Conservation (phyloP, 1,284 basidiomycete species). For the Tylopilus orsonianus region DNA sequence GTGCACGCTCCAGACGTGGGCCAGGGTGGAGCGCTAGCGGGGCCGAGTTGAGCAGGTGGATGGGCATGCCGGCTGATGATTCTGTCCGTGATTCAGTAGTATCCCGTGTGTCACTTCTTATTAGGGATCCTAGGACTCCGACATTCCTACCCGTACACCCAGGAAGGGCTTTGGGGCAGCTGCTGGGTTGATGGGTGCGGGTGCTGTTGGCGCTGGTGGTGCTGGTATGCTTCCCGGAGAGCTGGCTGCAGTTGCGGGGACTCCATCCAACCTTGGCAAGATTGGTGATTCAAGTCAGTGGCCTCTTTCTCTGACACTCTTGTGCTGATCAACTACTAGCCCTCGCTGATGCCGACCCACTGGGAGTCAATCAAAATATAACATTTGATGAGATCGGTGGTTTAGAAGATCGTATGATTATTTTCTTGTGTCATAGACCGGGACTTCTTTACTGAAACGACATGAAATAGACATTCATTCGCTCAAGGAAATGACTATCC, state of each 20-base stretch:
- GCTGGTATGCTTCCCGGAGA: slow-evolving; percentile 60
- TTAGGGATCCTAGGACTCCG: slow-evolving; percentile 56
- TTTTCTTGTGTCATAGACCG: background rate
- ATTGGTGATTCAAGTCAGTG: slow-evolving; percentile 70
- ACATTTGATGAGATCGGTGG: slow-evolving; percentile 99
- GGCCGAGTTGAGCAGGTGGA: slow-evolving; percentile 70
- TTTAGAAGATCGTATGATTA: slow-evolving; percentile 82
- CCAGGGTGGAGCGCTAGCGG: slow-evolving; percentile 77
- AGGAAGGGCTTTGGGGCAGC: slow-evolving; percentile 58
- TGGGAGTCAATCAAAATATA: slow-evolving; percentile 91
- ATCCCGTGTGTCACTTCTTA: slow-evolving; percentile 8
- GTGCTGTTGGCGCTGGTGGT: slow-evolving; percentile 44
- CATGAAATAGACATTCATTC: slow-evolving; percentile 81
- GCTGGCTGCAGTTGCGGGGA: slow-evolving; percentile 60
- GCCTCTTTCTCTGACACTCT: background rate
- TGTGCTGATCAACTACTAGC: slow-evolving; percentile 41
- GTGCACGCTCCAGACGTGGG: slow-evolving; percentile 41
- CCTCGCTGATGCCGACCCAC: slow-evolving; percentile 95
- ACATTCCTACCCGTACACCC: slow-evolving; percentile 62
- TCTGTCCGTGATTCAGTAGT: slow-evolving; percentile 46
- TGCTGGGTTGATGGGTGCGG: slow-evolving; percentile 54
- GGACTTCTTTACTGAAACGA: slow-evolving; percentile 2
- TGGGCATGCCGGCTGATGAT: slow-evolving; percentile 70
- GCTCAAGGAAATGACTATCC: slow-evolving; percentile 97
- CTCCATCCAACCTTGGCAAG: slow-evolving; percentile 80